A percentile compares a stretch with the other conserved stretches of the same genome.
Conservation (phyloP, 371 early-diverging fungal genomes). For the Apophysomyces sp. region DNA sequence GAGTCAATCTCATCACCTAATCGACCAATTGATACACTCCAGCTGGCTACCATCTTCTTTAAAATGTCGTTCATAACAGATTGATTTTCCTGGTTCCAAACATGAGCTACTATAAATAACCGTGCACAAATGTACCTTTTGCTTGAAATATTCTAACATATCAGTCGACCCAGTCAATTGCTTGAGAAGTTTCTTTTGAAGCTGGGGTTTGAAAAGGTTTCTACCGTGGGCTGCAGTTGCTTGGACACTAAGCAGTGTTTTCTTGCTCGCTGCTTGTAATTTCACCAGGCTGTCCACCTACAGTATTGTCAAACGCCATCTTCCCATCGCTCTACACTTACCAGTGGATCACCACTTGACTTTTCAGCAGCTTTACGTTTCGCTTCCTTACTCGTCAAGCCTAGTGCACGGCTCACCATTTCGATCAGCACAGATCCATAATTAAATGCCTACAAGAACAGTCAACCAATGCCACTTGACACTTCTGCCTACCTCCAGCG, state of each 20-base stretch:
- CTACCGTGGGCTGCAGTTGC: slow-evolving; percentile 20
- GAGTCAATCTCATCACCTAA: slow-evolving; percentile 39
- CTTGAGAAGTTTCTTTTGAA: slow-evolving; percentile 35
- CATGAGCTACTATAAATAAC: not conserved
- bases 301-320: not conserved
- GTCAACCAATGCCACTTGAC: not conserved
- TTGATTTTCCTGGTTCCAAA: slow-evolving; percentile 21
- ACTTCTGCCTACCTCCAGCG: slow-evolving; percentile 26
- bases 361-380: slow-evolving; percentile 37
- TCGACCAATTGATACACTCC: slow-evolving; percentile 28
- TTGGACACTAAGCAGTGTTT: slow-evolving; percentile 25
- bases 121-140: slow-evolving; percentile 12
- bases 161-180: slow-evolving; percentile 18
- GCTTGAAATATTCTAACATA: slow-evolving; percentile 13
- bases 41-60: slow-evolving; percentile 35
- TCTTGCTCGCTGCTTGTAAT: slow-evolving; percentile 21
- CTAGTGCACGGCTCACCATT: slow-evolving; percentile 32
- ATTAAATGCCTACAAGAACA: slow-evolving; percentile 29
- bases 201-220: slow-evolving; percentile 29
- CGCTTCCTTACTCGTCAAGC: slow-evolving; percentile 41
- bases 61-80: slow-evolving; percentile 17
- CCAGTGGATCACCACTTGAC: slow-evolving; percentile 24
- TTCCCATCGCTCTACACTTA: slow-evolving; percentile 12
- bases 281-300: slow-evolving; percentile 16
- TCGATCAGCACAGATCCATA: slow-evolving; percentile 40